Evolutionary conservation across 306 rosid genomes (phyloP).

Genomic region (Sechiopsis laciniata): DNA sequence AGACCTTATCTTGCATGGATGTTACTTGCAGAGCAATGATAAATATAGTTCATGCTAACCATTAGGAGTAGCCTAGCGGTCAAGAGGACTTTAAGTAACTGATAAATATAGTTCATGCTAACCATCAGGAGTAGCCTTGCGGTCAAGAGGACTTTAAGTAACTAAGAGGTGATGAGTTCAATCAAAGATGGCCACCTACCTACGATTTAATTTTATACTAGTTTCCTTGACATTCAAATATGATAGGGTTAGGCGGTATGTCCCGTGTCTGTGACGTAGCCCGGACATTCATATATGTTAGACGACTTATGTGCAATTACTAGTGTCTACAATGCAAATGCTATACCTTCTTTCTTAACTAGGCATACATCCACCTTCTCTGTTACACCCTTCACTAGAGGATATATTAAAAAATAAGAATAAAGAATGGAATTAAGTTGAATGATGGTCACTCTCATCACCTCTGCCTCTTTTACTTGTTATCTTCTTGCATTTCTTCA

Average conservation of each 20-base stretch:
- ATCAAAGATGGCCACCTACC: too few relatives aligned
- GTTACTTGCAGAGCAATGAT: background rate
- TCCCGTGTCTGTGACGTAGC: too few relatives aligned
- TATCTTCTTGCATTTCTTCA: constrained; percentile 8
- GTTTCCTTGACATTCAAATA: too few relatives aligned
- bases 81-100: too few relatives aligned
- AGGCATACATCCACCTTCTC: background rate
- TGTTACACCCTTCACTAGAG: background rate
- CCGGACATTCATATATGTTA: too few relatives aligned
- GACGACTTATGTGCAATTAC: background rate
- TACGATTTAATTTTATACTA: too few relatives aligned
- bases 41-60: background rate
- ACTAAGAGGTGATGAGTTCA: too few relatives aligned
- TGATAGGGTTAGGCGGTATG: too few relatives aligned
- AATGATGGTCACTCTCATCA: background rate
- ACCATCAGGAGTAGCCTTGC: too few relatives aligned
- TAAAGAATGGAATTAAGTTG: background rate
- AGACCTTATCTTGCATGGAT: background rate
- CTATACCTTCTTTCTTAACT: background rate
- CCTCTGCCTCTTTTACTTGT: background rate
- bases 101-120: constrained; percentile 1
- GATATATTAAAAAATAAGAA: background rate
- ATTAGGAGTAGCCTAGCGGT: too few relatives aligned
- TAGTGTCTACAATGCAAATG: background rate
- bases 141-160: too few relatives aligned